These are phyloP conservation scores for Salix exigua DNA, from an alignment of 345 rosid species.

Conservation along the genomic window DNA sequence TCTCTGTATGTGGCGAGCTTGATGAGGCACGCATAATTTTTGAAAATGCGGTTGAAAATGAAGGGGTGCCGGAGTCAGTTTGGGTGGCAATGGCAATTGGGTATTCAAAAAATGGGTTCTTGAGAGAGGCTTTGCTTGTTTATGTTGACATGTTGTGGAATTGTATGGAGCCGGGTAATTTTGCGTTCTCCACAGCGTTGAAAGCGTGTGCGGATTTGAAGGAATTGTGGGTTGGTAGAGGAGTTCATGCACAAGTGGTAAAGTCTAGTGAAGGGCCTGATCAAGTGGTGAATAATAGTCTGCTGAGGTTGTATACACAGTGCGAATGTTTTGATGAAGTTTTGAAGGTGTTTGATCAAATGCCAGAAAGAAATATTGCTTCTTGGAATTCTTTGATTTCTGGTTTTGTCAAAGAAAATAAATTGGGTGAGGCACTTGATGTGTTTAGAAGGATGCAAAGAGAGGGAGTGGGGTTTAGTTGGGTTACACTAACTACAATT, in stretches of 20 bases:
- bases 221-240: conserved; percentile 31
- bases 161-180: conserved; percentile 35
- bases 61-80: conserved; percentile 26
- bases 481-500: conserved; percentile 40
- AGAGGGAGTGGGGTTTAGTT: conserved; percentile 36
- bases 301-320: conserved; percentile 26
- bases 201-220: conserved; percentile 36
- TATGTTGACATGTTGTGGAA: conserved; percentile 33
- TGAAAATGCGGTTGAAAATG: conserved; percentile 15
- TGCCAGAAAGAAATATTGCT: conserved; percentile 20
- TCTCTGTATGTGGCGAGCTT: conserved; percentile 38
- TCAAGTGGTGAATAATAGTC: conserved; percentile 43
- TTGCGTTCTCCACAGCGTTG: conserved; percentile 37
- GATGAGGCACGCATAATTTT: conserved; percentile 39
- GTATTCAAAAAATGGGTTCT: conserved; percentile 32
- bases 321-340: conserved; percentile 27
- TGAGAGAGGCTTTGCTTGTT: conserved; percentile 33
- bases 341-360: conserved; percentile 19
- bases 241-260: conserved; percentile 42
- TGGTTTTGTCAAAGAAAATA: conserved; percentile 8
- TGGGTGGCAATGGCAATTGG: conserved; percentile 58
- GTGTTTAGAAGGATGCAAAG: conserved; percentile 41
- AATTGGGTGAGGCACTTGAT: conserved; percentile 24
- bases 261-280: conserved; percentile 36
- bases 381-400: conserved; percentile 21